Evolutionary conservation across 1,139 yeast species (phyloP).

Genomic region (Kodamaea sp.): DNA sequence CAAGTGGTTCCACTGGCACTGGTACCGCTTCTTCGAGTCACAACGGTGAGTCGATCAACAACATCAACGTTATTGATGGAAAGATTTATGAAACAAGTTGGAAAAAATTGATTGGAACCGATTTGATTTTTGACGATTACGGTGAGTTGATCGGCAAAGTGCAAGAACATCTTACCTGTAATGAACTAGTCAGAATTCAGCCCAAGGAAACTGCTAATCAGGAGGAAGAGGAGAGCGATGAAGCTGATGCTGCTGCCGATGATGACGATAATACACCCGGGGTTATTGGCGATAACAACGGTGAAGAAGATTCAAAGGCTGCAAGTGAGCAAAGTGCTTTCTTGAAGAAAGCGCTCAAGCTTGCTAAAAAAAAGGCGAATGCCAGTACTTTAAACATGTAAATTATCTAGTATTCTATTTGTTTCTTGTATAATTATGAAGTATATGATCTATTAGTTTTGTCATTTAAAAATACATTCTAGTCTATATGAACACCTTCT

Average conservation of each 20-base stretch:
- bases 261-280: conserved; percentile 6
- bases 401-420: too few relatives aligned
- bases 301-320: conserved; percentile 12
- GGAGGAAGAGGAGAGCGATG: conserved; percentile 14
- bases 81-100: conserved; percentile 71
- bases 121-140: conserved; percentile 58
- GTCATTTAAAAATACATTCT: too few relatives aligned
- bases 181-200: conserved; percentile 25
- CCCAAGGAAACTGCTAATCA: conserved; percentile 15
- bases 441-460: too few relatives aligned
- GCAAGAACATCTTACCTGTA: conserved; percentile 37
- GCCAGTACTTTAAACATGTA: too few relatives aligned
- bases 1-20: conserved; percentile 5
- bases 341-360: conserved; percentile 27
- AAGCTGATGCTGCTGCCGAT: conserved; percentile 8
- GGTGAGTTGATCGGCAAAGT: conserved; percentile 49
- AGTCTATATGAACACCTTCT: too few relatives aligned
- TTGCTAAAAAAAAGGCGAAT: conserved; percentile 21
- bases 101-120: conserved; percentile 81
- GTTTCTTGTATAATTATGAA: too few relatives aligned
- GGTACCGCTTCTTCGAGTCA: conserved; percentile 3
- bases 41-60: conserved; percentile 19
- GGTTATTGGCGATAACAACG: conserved; percentile 9
- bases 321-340: conserved; percentile 24
- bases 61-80: conserved; percentile 37